Evolutionary conservation across 805 yeast species (phyloP), one percentile per base, ranked within the genome.

Genomic region (Saccharomycopsis sp.): DNA sequence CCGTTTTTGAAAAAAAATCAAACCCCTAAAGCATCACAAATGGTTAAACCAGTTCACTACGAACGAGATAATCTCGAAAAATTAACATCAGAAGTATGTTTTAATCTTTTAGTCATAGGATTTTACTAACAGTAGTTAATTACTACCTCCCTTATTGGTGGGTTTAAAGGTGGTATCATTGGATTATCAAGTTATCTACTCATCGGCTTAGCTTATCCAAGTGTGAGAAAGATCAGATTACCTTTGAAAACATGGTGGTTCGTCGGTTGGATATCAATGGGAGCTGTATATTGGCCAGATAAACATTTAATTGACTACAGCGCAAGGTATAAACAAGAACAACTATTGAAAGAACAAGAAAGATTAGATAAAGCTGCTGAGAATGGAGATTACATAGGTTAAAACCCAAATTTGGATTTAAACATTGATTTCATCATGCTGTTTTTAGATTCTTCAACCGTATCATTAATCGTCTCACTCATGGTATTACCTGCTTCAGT

Each of bases 401-500:
- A 43, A 20, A 43, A 44, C 13, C 44, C 26, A 51, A 75, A 64
- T 52, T 73, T 74, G 44, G 75, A 70, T 52, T 66, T 72, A 28
- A 79, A 54, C 0, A 81, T 71, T 13, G 78, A 67, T 29, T 66
- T 66, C 47, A 77, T 71, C 46, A 78, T 52, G 28, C 71, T 69
- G 38, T 66, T 72, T 51, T 78, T 74, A 11, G 70, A 71, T 9
- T 66, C 65, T 34, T 72, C 78, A 36, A 74, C 59, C 1, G 74
- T 59, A 11, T 75, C 81, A 48, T 65, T 72, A 66, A 79, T 64
- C 13, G 71, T 60, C 50, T 77, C 79, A 47, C 75, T 71, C 23
- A 78, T 62, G 21, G 63, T 67, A 36, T 67, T 71, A 4, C 85
- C 84, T 51, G 75, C 77, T 19, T 75, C 77, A 56, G 77, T 74